These are phyloP conservation scores for Breynia disticha DNA, from an alignment of 441 rosid species.

Conservation along the genomic window DNA sequence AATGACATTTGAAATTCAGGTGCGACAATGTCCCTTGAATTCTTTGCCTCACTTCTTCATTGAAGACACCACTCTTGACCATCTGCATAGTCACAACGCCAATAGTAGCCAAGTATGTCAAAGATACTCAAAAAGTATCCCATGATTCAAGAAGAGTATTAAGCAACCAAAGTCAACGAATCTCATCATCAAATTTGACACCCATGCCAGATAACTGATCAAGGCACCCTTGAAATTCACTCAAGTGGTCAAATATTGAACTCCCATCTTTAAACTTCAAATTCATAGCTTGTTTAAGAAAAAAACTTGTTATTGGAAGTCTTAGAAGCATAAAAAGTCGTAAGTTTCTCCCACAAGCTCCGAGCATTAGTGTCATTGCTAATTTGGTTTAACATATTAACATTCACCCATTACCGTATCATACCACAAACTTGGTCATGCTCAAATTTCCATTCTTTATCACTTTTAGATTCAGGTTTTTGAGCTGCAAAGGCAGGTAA, in stretches of 20 bases:
- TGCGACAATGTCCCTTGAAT: not conserved
- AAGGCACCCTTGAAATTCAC: not conserved
- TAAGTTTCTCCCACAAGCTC: slow-evolving; percentile 2
- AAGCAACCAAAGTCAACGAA: not conserved
- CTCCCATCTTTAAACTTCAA: too few relatives aligned
- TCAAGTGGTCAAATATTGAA: too few relatives aligned
- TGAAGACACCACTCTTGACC: not conserved
- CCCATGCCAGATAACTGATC: not conserved
- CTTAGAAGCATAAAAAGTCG: not conserved
- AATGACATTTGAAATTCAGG: too few relatives aligned
- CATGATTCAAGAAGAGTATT: not conserved
- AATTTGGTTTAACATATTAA: not conserved
- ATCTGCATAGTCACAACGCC: not conserved
- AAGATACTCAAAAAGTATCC: not conserved
- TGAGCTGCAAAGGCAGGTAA: not conserved
- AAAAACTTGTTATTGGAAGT: slow-evolving; percentile 5
- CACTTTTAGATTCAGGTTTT: not conserved
- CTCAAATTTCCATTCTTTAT: not conserved
- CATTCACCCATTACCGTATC: not conserved
- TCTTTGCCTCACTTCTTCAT: not conserved
- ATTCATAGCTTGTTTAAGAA: not conserved
- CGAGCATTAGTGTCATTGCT: not conserved
- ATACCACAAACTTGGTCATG: not conserved
- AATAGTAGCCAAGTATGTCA: not conserved
- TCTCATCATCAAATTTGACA: not conserved